Percentiles rank a stretch among this genome's conserved stretches.
These are phyloP conservation scores for Komagataea norvegica DNA, from an alignment of 1,139 yeast genomes.

Conservation along the genomic window DNA sequence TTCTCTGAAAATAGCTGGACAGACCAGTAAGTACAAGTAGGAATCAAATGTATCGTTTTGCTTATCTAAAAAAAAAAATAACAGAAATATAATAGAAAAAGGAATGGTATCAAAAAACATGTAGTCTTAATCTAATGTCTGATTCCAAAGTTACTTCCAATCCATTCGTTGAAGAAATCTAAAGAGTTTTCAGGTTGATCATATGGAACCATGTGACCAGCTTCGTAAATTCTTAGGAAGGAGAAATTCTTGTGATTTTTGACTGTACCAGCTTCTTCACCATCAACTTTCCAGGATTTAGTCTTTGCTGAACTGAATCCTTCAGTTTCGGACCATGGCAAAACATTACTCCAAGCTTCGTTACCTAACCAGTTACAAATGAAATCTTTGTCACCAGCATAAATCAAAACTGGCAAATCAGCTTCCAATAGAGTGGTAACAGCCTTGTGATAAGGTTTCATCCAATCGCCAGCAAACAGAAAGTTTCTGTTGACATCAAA, in stretches of 20 bases:
- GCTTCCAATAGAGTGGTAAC: constrained; percentile 52
- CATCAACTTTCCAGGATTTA: constrained; percentile 35
- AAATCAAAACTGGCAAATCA: constrained; percentile 65
- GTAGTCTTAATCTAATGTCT: constrained; percentile 6
- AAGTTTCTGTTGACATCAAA: constrained; percentile 80
- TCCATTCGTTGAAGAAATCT: constrained; percentile 79
- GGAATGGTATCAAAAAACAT: not conserved
- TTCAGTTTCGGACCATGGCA: constrained; percentile 61
- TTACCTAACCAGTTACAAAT: constrained; percentile 87
- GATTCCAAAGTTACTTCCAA: constrained; percentile 43
- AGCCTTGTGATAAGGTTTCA: constrained; percentile 73
- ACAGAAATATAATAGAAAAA: not conserved
- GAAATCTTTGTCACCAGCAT: constrained; percentile 85
- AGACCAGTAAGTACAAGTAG: no score
- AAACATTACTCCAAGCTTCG: constrained; percentile 71
- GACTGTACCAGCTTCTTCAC: constrained; percentile 54
- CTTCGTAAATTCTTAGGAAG: constrained; percentile 58
- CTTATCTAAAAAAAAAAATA: not conserved
- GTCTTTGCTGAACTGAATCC: constrained; percentile 44
- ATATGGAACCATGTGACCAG: constrained; percentile 77
- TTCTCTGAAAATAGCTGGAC: no score
- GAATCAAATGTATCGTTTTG: no score
- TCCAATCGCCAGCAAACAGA: constrained; percentile 85
- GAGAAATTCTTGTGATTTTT: constrained; percentile 52
- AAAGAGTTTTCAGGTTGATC: constrained; percentile 74